Conservation (phyloP, 139 green algal genomes). For the Coccomyxa sp. region DNA sequence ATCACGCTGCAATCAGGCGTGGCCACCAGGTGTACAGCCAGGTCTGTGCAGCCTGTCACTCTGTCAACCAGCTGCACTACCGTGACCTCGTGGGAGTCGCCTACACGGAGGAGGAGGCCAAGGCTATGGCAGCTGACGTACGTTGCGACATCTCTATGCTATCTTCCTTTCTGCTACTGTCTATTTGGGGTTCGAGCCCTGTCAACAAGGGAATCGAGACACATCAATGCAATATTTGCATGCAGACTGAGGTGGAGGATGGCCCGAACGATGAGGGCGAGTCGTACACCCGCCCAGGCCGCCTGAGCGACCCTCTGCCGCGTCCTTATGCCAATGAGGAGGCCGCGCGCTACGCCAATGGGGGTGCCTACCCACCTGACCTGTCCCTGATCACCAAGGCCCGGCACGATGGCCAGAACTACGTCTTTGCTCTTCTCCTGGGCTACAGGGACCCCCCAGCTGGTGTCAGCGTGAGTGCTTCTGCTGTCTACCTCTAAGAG, state of each 20-base stretch:
- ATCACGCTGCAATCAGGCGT: conserved; percentile 89
- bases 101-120: conserved; percentile 98
- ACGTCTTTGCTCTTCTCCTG: conserved; percentile 95
- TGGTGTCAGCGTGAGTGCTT: conserved; percentile 68
- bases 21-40: conserved; percentile 86
- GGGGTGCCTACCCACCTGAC: conserved; percentile 98
- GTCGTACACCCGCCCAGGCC: conserved; percentile 88
- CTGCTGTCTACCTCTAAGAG: no score
- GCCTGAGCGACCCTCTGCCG: conserved; percentile 86
- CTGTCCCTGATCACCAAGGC: conserved; percentile 95
- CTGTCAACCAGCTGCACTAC: conserved; percentile 88
- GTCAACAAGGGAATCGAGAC: not conserved
- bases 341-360: conserved; percentile 92
- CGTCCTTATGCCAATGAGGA: conserved; percentile 90
- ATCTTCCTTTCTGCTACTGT: not conserved
- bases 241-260: conserved; percentile 62
- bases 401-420: conserved; percentile 96
- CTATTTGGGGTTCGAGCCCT: not conserved
- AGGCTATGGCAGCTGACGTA: conserved; percentile 90
- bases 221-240: not conserved
- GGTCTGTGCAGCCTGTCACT: conserved; percentile 97
- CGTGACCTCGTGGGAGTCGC: conserved; percentile 92
- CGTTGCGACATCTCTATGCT: not conserved
- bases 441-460: conserved; percentile 97
- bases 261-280: conserved; percentile 98